phyloP scores from a whole-genome alignment of 1,284 basidiomycete genomes.

The Pyrrhoderma noxium region DNA sequence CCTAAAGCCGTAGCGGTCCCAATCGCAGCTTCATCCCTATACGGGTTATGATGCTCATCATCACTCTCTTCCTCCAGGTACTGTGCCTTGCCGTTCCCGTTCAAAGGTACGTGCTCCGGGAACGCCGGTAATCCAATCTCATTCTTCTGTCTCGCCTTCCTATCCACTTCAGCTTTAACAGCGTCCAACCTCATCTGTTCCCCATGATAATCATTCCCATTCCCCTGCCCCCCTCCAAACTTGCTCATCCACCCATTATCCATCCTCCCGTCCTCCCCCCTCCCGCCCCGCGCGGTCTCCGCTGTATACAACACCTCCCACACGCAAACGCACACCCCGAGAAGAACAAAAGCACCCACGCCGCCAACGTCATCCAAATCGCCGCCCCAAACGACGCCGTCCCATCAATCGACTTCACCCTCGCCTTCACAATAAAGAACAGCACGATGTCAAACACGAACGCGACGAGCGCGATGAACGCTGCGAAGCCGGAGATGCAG shows the following conservation, averaged over 20 bases:
- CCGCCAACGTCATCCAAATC: constrained; percentile 80
- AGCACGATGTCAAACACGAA: constrained; percentile 83
- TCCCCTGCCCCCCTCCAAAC: constrained; percentile 24
- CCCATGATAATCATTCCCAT: constrained; percentile 28
- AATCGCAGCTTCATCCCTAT: constrained; percentile 13
- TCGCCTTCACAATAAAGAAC: constrained; percentile 76
- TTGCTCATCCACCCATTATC: constrained; percentile 22
- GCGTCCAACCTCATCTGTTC: constrained; percentile 72
- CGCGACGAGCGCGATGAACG: constrained; percentile 64
- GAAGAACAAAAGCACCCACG: constrained; percentile 78
- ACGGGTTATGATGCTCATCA: constrained; percentile 21
- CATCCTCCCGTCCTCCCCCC: constrained; percentile 23
- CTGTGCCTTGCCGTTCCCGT: background rate
- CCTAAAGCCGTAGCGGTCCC: background rate
- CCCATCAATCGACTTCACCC: constrained; percentile 70
- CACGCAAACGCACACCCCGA: constrained; percentile 79
- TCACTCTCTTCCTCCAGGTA: constrained; percentile 36
- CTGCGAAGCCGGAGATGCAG: constrained; percentile 73
- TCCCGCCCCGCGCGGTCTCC: constrained; percentile 44
- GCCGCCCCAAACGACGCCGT: constrained; percentile 70
- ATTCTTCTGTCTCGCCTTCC: constrained; percentile 59
- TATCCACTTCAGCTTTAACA: constrained; percentile 73
- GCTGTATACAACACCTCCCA: constrained; percentile 71
- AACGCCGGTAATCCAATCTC: constrained; percentile 71
- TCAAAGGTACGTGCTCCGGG: constrained; percentile 54